phyloP scores from a whole-genome alignment of 2,329 filamentous ascomycete genomes.

The Sporothrix humicola region DNA sequence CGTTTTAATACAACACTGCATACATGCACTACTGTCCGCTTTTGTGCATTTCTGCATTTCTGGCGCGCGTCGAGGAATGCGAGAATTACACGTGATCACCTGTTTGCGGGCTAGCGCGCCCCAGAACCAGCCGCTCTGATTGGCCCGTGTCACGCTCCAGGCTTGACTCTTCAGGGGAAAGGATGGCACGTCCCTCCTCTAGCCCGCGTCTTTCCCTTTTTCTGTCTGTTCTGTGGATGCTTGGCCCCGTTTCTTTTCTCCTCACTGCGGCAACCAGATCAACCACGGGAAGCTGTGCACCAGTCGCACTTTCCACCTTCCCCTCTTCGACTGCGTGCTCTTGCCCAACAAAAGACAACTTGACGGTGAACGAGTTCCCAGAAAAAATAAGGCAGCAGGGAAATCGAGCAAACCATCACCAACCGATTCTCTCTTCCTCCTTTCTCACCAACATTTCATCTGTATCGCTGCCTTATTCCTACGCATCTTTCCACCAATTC shows the following conservation, averaged over 20 bases:
- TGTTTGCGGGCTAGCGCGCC: constrained; percentile 20
- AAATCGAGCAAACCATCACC: constrained; percentile 6
- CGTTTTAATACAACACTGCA: not conserved
- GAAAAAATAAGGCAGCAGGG: constrained; percentile 1
- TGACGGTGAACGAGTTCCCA: not conserved
- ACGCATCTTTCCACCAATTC: not conserved
- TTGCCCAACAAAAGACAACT: not conserved
- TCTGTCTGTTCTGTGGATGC: constrained; percentile 4
- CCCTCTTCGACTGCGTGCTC: not conserved
- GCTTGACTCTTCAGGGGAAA: constrained; percentile 4
- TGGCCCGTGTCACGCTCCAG: not conserved
- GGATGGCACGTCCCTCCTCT: constrained; percentile 19
- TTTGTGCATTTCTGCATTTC: not conserved
- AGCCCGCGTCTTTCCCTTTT: constrained; percentile 3
- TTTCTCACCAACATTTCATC: not conserved
- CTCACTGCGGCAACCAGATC: constrained; percentile 32
- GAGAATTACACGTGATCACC: constrained; percentile 19
- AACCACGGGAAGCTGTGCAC: not conserved
- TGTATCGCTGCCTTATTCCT: not conserved
- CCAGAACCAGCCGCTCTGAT: constrained; percentile 12
- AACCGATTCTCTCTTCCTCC: not conserved
- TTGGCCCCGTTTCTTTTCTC: constrained; percentile 22
- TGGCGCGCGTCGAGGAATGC: constrained; percentile 1
- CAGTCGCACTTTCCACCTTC: constrained; percentile 25
- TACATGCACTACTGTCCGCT: not conserved